These are phyloP conservation scores for Cryptosporidium felis DNA, from an alignment of 169 alveolate species.

Conservation along the genomic window DNA sequence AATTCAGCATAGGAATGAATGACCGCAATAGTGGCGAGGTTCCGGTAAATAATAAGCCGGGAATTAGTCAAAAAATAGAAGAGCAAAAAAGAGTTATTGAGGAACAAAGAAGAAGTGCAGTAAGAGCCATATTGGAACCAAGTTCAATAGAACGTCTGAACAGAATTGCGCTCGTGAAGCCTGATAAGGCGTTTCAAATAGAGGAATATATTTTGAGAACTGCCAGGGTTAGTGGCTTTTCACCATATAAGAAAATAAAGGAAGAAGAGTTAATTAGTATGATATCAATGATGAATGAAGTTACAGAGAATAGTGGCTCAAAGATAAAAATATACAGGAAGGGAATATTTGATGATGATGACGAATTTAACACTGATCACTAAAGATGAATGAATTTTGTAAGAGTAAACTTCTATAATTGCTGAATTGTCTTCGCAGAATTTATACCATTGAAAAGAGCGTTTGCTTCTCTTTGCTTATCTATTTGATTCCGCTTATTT, in stretches of 20 bases:
- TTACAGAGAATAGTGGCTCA: not conserved
- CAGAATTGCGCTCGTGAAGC: constrained; percentile 60
- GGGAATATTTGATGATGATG: constrained; percentile 63
- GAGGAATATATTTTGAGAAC: constrained; percentile 55
- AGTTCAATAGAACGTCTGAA: constrained; percentile 38
- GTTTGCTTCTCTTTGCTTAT: constrained; percentile 34
- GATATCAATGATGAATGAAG: constrained; percentile 23
- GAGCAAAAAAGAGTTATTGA: constrained; percentile 12
- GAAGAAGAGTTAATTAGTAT: constrained; percentile 26
- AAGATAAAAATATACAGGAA: constrained; percentile 21
- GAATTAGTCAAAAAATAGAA: not conserved
- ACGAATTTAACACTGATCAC: not conserved
- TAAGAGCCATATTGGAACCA: constrained; percentile 48
- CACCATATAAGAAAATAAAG: constrained; percentile 7
- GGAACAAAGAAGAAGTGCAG: constrained; percentile 50
- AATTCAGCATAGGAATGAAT: not conserved
- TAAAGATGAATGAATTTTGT: not conserved
- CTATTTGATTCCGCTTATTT: not conserved
- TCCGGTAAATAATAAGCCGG: not conserved
- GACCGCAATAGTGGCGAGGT: not conserved
- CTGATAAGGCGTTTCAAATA: constrained; percentile 38
- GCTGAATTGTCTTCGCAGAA: not conserved
- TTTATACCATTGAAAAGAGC: constrained; percentile 53
- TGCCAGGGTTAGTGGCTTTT: constrained; percentile 16
- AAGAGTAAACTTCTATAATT: not conserved